phyloP scores from a whole-genome alignment of 495 filamentous ascomycete genomes.

The Usnea hakonensis region DNA sequence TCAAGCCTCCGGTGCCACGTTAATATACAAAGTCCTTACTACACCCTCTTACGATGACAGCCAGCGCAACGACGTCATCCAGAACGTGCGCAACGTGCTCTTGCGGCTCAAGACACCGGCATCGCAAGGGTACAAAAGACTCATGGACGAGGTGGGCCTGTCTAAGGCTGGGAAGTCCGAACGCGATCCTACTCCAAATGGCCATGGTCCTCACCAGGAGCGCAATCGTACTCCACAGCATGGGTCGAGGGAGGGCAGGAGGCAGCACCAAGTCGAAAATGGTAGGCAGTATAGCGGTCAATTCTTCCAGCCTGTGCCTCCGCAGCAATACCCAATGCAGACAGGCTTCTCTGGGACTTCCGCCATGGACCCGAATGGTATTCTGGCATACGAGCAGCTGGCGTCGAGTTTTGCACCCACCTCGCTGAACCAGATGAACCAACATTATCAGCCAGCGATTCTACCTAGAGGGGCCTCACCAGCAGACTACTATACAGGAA shows the following conservation, averaged over 20 bases:
- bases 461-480: slow-evolving; percentile 40
- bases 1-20: slow-evolving; percentile 82
- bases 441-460: slow-evolving; percentile 43
- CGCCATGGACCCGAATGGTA: slow-evolving; percentile 35
- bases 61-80: slow-evolving; percentile 76
- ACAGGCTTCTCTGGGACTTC: slow-evolving; percentile 30
- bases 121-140: slow-evolving; percentile 90
- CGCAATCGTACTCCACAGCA: slow-evolving; percentile 46
- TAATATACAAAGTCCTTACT: slow-evolving; percentile 97
- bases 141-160: slow-evolving; percentile 95
- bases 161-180: slow-evolving; percentile 44
- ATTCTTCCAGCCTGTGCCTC: slow-evolving; percentile 32
- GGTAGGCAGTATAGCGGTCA: slow-evolving; percentile 45
- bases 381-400: slow-evolving; percentile 38
- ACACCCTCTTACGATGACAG: slow-evolving; percentile 96
- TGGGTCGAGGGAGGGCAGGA: slow-evolving; percentile 28
- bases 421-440: slow-evolving; percentile 32
- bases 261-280: slow-evolving; percentile 37
- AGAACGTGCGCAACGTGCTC: slow-evolving; percentile 85
- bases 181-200: slow-evolving; percentile 38
- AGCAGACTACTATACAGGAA: slow-evolving; percentile 36
- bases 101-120: slow-evolving; percentile 85
- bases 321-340: slow-evolving; percentile 32
- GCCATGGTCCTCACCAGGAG: slow-evolving; percentile 35
- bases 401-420: slow-evolving; percentile 36